Percentiles rank a stretch among this genome's conserved stretches.
These are phyloP conservation scores for Candolleomyces eurysporus DNA, from an alignment of 768 basidiomycete species.

Conservation along the genomic window DNA sequence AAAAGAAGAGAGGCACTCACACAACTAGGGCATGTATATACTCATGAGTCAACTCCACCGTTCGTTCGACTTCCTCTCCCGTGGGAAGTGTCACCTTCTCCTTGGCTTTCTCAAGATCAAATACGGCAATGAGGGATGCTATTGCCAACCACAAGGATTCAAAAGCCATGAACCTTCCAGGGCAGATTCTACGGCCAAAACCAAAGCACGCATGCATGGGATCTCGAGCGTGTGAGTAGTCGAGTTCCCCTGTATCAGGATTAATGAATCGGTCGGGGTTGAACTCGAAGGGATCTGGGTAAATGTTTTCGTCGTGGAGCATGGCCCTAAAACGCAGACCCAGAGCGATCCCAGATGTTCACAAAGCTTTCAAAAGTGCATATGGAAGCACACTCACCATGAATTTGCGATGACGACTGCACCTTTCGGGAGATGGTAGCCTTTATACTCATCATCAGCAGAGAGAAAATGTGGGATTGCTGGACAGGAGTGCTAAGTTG, in stretches of 20 bases:
- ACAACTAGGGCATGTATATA: slow-evolving; percentile 37
- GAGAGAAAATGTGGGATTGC: neutral
- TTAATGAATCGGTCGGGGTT: neutral
- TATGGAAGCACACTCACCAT: slow-evolving; percentile 1
- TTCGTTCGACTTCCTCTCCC: slow-evolving; percentile 29
- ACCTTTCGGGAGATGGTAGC: slow-evolving; percentile 10
- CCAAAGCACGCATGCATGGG: slow-evolving; percentile 40
- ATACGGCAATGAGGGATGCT: slow-evolving; percentile 41
- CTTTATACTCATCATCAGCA: slow-evolving; percentile 3
- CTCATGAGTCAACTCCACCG: neutral
- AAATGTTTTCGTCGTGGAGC: neutral
- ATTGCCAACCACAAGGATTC: slow-evolving; percentile 46
- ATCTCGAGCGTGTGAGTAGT: slow-evolving; percentile 17
- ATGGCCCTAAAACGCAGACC: neutral
- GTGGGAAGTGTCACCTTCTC: slow-evolving; percentile 42
- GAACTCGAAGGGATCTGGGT: neutral
- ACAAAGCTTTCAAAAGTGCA: too few relatives aligned
- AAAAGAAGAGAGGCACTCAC: slow-evolving; percentile 34
- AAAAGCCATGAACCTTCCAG: slow-evolving; percentile 45
- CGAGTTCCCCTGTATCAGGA: too few relatives aligned
- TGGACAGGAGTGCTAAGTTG: neutral
- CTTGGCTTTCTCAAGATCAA: slow-evolving; percentile 39
- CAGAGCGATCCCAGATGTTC: too few relatives aligned
- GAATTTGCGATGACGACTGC: slow-evolving; percentile 11
- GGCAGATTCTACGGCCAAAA: slow-evolving; percentile 45